Evolutionary conservation across 495 filamentous ascomycete genomes (phyloP), one percentile per base, ranked within the genome.

Genomic region (Lineolata rhizophorae): DNA sequence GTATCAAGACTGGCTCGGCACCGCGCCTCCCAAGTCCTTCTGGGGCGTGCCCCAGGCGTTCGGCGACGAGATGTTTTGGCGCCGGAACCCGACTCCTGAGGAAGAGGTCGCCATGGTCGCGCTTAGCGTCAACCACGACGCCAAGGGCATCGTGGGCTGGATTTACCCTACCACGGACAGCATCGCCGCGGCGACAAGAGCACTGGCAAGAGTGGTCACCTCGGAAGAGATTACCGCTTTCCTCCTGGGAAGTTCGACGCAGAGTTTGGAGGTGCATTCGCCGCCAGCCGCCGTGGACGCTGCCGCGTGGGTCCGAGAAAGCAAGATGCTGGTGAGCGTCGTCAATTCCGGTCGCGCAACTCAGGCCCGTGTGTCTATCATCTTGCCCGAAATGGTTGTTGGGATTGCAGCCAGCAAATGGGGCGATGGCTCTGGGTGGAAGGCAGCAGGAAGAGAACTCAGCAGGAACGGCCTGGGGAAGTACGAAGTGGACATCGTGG

Each of bases 11-110:
- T 56, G 55, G 37, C 47, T 59, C 5, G 44, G 43, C 16, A 42
- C 45, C 40, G 18, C 1, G n/a, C 18, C 28, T 4, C 56, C 52
- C 2, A 72, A 75, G 39, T 53, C 61, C 0, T 57, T 66, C 31
- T 66, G 72, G 55, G 57, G 60, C 28, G 67, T 67, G 12, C 61
- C 70, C 6, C 72, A 77, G 48, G 64, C 58, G 5, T 77, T 79
- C 45, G 64, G 62, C 25, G 64, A 65, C 14, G 55, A 65, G 34
- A 58, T 60, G 1, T 77, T 70, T 41, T 77, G 71, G 70, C 31
- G 44, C 3, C 51, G 69, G 3, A 60, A 62, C 32, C 71, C 71
- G 2, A 67, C 56, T 0, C 31, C 49, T 2, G 56, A 44, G 0
- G 72, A 78, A 43, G 63, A 60, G 22, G 58, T 57, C 12, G 66